Evolutionary conservation across 768 basidiomycete species (phyloP).

Genomic region (Leccinum ochraceum): DNA sequence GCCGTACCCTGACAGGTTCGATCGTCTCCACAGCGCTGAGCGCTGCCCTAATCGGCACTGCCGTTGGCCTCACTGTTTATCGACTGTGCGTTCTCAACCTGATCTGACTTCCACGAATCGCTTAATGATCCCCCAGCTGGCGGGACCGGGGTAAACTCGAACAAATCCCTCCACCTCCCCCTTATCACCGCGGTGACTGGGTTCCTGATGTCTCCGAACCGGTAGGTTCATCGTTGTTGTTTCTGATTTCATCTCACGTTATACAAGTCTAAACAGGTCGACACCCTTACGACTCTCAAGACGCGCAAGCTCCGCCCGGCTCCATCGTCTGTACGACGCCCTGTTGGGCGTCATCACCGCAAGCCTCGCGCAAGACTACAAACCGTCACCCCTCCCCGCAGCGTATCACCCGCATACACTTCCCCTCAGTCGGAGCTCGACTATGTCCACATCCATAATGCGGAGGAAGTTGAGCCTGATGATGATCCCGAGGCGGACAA

Average conservation of each 20-base stretch:
- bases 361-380: slow-evolving; percentile 31
- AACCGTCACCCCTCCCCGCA: slow-evolving; percentile 29
- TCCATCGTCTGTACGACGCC: slow-evolving; percentile 34
- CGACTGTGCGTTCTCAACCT: too few relatives aligned
- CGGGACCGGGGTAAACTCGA: too few relatives aligned
- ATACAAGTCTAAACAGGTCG: slow-evolving; percentile 32
- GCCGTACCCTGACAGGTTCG: too few relatives aligned
- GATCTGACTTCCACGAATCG: too few relatives aligned
- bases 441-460: slow-evolving; percentile 33
- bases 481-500: slow-evolving; percentile 44
- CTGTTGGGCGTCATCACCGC: slow-evolving; percentile 38
- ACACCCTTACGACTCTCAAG: slow-evolving; percentile 41
- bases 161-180: too few relatives aligned
- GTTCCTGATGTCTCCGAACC: too few relatives aligned
- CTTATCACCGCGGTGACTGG: too few relatives aligned
- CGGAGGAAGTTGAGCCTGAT: slow-evolving; percentile 39
- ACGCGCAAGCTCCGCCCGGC: slow-evolving; percentile 39
- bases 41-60: too few relatives aligned
- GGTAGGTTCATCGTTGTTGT: too few relatives aligned
- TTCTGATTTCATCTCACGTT: slow-evolving; percentile 13
- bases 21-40: too few relatives aligned
- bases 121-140: too few relatives aligned
- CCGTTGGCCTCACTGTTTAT: too few relatives aligned
- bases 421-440: slow-evolving; percentile 44
- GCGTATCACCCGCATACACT: slow-evolving; percentile 29